Evolutionary conservation across 768 basidiomycete genomes (phyloP), one percentile per base, ranked within the genome.

Genomic region (Tulasnella sp.): DNA sequence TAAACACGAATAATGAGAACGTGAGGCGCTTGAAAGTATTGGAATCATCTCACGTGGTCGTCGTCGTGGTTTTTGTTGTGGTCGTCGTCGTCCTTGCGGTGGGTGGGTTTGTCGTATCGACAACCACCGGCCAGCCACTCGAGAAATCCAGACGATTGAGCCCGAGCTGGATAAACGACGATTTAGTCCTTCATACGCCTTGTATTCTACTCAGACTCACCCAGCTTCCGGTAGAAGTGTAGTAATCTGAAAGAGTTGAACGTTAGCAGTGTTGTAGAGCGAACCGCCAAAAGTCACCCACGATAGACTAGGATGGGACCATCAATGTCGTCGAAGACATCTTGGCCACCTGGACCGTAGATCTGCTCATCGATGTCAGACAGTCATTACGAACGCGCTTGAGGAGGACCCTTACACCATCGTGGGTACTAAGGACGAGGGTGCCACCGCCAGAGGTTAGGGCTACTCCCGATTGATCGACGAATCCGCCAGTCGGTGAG

Each of bases 311-410:
- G 79, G 72, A 88, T 83, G 11, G 84, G 81, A 9, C 85, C 87
- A 78, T 87, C 86, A 1, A 34, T 77, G 78, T 88, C 88, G 9
- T 79, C 79, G 81, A 85, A 81, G 8, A 79, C 36, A 78, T 87
- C 86, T 80, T 88, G 87, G 15, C 88, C 88, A 64, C 89, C 89
- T 71, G 89, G 88, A 0, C 88, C 88, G 73, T 84, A 73, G 37
- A 87, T 85, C 58, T 64, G 29, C 58, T 0, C 25, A 25, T 14
- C 58, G 15, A 64, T 12, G 8, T 64, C 15, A 64, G 58, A 31
- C 14, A 12, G 29, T 29, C 25, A 1, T 34, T 34, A 34, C 4
- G 8, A 12, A 2, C 15, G 29, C 5, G 31, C 14, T 8, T 29
- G 31, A 34, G 15, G 31, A 29, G 58, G 9, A 34, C 9, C 25